Conservation (phyloP, 2,329 filamentous ascomycete genomes). For the Achaetomium macrosporum region DNA sequence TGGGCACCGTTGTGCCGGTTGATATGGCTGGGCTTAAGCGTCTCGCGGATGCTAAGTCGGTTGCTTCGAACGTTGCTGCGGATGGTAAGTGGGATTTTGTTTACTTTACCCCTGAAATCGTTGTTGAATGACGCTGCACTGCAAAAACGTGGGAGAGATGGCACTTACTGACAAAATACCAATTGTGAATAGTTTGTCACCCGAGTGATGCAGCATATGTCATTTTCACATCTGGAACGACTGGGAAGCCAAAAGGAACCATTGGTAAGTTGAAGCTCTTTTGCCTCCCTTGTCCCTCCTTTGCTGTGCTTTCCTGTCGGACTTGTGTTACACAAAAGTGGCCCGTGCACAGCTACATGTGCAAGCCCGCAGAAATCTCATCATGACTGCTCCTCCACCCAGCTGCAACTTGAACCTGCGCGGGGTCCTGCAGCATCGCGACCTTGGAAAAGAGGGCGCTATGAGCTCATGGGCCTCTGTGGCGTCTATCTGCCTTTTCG, state of each 20-base stretch:
- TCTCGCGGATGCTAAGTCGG: not conserved
- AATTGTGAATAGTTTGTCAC: not conserved
- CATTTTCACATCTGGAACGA: slow-evolving; percentile 50
- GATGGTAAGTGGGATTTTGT: not conserved
- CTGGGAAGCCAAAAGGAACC: slow-evolving; percentile 45
- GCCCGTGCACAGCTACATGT: not conserved
- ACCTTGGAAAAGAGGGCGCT: no score
- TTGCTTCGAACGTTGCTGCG: slow-evolving; percentile 11
- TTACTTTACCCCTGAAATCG: slow-evolving; percentile 1
- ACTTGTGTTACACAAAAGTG: slow-evolving; percentile 4
- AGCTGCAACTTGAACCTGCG: no score
- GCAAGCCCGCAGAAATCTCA: no score
- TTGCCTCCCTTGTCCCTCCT: not conserved
- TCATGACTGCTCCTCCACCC: no score
- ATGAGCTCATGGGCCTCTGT: no score
- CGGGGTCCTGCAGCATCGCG: no score
- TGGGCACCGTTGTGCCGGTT: slow-evolving; percentile 1
- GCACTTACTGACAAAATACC: not conserved
- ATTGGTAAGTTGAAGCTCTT: slow-evolving; percentile 12
- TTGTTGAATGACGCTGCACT: no score
- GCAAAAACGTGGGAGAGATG: no score
- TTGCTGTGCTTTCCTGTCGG: not conserved
- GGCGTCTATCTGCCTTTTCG: no score
- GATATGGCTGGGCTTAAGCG: slow-evolving; percentile 9
- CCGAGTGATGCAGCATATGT: slow-evolving; percentile 29